Percentiles rank a stretch among this genome's conserved stretches.
phyloP scores from a whole-genome alignment of 495 filamentous ascomycete genomes.

The Lepidopterella palustris region DNA sequence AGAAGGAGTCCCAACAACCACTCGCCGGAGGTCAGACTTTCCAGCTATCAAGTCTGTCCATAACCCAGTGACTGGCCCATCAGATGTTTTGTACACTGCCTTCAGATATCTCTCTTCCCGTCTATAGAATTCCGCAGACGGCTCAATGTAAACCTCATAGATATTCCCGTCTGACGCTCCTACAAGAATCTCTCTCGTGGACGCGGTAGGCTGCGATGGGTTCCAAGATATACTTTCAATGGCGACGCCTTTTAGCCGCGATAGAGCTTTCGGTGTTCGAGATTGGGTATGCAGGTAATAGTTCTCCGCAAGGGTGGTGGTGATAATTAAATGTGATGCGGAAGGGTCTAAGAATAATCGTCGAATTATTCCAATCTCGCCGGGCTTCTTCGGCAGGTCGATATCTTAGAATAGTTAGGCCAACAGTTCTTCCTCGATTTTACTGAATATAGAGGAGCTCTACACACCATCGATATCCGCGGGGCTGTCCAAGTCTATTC shows the following conservation, averaged over 20 bases:
- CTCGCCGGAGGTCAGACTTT: slow-evolving; percentile 61
- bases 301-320: slow-evolving; percentile 86
- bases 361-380: slow-evolving; percentile 84
- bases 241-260: slow-evolving; percentile 73
- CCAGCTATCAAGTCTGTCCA: slow-evolving; percentile 67
- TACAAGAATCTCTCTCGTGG: slow-evolving; percentile 89
- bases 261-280: slow-evolving; percentile 72
- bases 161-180: slow-evolving; percentile 88
- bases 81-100: slow-evolving; percentile 66
- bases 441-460: neutral
- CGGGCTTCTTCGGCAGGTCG: slow-evolving; percentile 87
- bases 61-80: slow-evolving; percentile 72
- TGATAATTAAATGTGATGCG: slow-evolving; percentile 87
- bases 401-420: slow-evolving; percentile 57
- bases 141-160: slow-evolving; percentile 94
- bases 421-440: neutral
- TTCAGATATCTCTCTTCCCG: slow-evolving; percentile 91
- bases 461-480: slow-evolving; percentile 86
- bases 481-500: slow-evolving; percentile 89
- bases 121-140: slow-evolving; percentile 84
- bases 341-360: slow-evolving; percentile 96
- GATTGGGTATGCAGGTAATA: slow-evolving; percentile 97
- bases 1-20: slow-evolving; percentile 69
- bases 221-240: slow-evolving; percentile 94
- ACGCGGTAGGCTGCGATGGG: slow-evolving; percentile 90